Conservation (phyloP, 192 early-diverging fungal genomes). For the Umbelopsis sp. region DNA sequence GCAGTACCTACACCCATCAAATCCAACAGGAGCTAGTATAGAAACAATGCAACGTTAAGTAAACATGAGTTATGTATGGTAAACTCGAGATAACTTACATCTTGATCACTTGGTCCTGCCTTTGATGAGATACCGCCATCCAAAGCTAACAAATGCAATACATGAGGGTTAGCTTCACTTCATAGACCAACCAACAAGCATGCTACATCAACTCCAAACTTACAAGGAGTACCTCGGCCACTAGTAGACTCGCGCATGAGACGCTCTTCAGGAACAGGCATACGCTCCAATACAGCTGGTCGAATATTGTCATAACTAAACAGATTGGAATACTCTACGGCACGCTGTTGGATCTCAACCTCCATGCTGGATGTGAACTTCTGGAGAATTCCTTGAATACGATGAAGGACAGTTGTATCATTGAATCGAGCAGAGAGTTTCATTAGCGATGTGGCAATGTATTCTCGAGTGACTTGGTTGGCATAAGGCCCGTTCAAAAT, state of each 20-base stretch:
- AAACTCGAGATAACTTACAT: conserved; percentile 43
- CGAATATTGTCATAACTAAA: conserved; percentile 75
- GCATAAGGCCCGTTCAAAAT: conserved; percentile 83
- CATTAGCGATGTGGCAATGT: conserved; percentile 83
- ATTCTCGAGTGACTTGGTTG: conserved; percentile 76
- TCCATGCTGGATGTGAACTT: conserved; percentile 73
- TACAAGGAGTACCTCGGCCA: conserved; percentile 20
- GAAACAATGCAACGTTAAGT: conserved; percentile 27
- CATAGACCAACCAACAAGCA: too few species aligned
- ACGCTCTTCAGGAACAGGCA: conserved; percentile 80
- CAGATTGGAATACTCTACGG: conserved; percentile 86
- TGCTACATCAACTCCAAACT: neutral
- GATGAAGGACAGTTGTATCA: conserved; percentile 39
- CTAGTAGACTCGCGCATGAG: conserved; percentile 25
- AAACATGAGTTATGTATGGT: conserved; percentile 29
- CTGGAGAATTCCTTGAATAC: conserved; percentile 62
- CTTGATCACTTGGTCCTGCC: conserved; percentile 53
- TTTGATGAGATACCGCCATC: conserved; percentile 7
- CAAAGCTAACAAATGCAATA: neutral
- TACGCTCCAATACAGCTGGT: conserved; percentile 85
- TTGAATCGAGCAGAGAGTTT: conserved; percentile 88
- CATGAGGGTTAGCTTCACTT: too few species aligned
- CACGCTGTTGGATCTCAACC: conserved; percentile 93
- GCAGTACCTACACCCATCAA: conserved; percentile 68
- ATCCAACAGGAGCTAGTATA: conserved; percentile 59